A percentile compares a stretch with the other conserved stretches of the same genome.
phyloP scores from a whole-genome alignment of 768 basidiomycete genomes.

The Filobasidium wieringae region DNA sequence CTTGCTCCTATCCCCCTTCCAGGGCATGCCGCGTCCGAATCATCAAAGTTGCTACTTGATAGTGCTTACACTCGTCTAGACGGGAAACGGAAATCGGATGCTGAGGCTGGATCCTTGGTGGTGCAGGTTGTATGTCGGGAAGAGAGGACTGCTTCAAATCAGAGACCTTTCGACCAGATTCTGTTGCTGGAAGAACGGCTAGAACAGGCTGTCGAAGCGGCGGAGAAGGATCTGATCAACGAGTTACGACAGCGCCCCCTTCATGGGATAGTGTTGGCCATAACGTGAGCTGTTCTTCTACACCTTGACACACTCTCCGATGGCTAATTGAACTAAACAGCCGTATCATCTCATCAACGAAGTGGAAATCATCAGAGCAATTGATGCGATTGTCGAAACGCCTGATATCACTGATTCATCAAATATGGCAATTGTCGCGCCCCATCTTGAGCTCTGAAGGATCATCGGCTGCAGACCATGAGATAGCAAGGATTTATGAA shows the following conservation, averaged over 20 bases:
- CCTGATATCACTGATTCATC: conserved; percentile 1
- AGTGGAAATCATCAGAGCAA: background rate
- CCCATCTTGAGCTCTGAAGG: background rate
- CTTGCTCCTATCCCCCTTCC: conserved; percentile 24
- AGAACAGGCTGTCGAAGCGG: conserved; percentile 7
- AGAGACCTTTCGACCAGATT: background rate
- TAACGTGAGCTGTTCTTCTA: conserved; percentile 23
- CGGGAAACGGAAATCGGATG: conserved; percentile 32
- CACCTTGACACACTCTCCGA: no score
- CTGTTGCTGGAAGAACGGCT: conserved; percentile 13
- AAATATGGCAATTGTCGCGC: conserved; percentile 6
- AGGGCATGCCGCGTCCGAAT: conserved; percentile 17
- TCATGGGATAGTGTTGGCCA: conserved; percentile 29
- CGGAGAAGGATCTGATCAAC: conserved; percentile 21
- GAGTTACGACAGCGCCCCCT: conserved; percentile 26
- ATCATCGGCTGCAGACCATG: conserved; percentile 23
- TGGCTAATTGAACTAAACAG: background rate
- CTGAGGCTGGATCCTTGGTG: conserved; percentile 32
- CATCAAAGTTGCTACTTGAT: conserved; percentile 15
- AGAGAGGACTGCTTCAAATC: background rate
- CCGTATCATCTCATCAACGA: background rate
- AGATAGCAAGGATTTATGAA: conserved; percentile 34
- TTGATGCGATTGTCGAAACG: background rate
- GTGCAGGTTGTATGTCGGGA: conserved; percentile 19
- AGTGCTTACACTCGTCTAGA: conserved; percentile 23